A percentile compares a stretch with the other conserved stretches of the same genome.
These are phyloP conservation scores for Monosporascus cannonballus DNA, from an alignment of 2,329 filamentous ascomycete genomes.

Conservation along the genomic window DNA sequence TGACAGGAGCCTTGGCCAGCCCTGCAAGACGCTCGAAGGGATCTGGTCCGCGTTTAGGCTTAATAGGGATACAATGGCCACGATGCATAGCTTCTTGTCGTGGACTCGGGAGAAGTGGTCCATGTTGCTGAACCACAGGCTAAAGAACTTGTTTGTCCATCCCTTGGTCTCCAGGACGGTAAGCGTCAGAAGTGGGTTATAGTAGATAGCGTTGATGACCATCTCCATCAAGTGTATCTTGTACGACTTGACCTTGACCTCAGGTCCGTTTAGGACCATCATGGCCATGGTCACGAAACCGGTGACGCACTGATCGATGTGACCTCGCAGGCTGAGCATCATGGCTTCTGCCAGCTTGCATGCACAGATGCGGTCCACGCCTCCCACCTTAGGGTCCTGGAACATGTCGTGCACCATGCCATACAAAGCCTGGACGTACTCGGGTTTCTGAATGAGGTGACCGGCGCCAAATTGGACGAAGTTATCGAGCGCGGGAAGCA, in stretches of 20 bases:
- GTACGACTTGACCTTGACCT: conserved; percentile 86
- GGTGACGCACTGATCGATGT: conserved; percentile 81
- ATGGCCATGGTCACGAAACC: conserved; percentile 89
- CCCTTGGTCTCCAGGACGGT: conserved; percentile 83
- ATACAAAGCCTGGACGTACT: conserved; percentile 81
- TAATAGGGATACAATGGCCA: conserved; percentile 82
- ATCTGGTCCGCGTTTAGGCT: conserved; percentile 75
- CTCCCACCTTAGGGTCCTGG: conserved; percentile 82
- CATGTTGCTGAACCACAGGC: conserved; percentile 95
- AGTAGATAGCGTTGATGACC: conserved; percentile 97
- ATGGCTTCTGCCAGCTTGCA: conserved; percentile 97
- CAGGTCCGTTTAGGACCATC: conserved; percentile 66
- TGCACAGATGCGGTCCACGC: conserved; percentile 90
- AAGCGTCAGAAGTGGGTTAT: conserved; percentile 81
- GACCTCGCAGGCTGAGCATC: conserved; percentile 88
- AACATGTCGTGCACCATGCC: conserved; percentile 97
- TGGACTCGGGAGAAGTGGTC: conserved; percentile 89
- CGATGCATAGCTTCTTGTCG: conserved; percentile 97
- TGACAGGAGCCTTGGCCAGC: conserved; percentile 84
- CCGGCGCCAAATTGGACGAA: conserved; percentile 89
- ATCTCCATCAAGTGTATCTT: conserved; percentile 97
- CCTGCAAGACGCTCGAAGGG: conserved; percentile 85
- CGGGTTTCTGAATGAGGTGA: conserved; percentile 73
- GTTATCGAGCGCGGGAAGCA: conserved; percentile 96
- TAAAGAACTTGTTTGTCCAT: conserved; percentile 99